Base-by-base conservation (phyloP, 139 green algal species). In the Haematococcus lacustris region DNA sequence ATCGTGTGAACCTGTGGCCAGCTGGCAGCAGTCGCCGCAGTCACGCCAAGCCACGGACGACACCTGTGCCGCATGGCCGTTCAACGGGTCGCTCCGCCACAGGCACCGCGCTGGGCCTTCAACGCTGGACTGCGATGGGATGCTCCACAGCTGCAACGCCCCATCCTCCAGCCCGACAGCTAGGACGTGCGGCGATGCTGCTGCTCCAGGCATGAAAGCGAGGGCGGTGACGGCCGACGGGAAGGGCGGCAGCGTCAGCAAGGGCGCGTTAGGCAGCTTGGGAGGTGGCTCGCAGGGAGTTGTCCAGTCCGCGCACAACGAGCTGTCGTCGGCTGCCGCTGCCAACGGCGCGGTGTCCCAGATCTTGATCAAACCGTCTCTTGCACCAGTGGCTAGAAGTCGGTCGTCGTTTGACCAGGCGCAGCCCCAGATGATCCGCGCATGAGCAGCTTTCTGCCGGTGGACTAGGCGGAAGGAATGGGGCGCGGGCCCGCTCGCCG, bases 391-490 rank as follows among this genome's bases (percentile, higher is more conserved):
- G 28, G 87, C 91, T 70, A 96, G 86, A 30, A 83, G 51, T 25
- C 23, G 39, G 61, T 82, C 81, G 71, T 90, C 79, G 4, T 81
- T 74, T 1, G 87, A 79, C 92, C 92, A 97, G 2, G 78, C 68
- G 30, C 88, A 76, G 47, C 76, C 82, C 89, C 88, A 97, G 32
- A 97, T 82, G 38, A 96, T 84, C 6, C 92, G 80, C 1, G 78
- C 63, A 75, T 97, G 91, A 1, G 89, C 93, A 50, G 82, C 86
- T 60, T 87, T 78, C 35, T 75, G 38, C 1, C 80, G 61, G 26
- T 63, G 57, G 73, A 86, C 26, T 38, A 89, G 71, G 38, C 70
- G 37, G 47, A 89, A 91, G 1, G n/a, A 40, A 4, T 74, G 33
- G 3, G 73, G 73, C 71, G 71, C 28, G 17, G 51, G 25, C 3